Evolutionary conservation across 2,329 filamentous ascomycete genomes (phyloP).

Genomic region (Colletotrichum eremochloae): DNA sequence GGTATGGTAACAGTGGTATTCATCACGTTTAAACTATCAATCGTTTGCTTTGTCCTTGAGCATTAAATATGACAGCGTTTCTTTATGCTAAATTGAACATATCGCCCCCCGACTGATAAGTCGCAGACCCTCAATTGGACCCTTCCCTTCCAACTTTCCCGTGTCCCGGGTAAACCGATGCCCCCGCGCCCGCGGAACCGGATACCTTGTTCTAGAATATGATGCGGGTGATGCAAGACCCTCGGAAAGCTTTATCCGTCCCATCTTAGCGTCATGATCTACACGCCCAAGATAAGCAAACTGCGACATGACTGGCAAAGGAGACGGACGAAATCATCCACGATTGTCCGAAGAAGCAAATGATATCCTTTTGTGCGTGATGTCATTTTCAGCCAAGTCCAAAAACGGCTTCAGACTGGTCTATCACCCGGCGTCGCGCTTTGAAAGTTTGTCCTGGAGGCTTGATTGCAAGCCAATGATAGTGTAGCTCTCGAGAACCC

Average conservation of each 20-base stretch:
- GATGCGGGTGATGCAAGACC: slow-evolving; percentile 4
- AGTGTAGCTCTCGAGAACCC: neutral
- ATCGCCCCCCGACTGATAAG: neutral
- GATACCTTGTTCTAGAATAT: neutral
- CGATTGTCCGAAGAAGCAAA: neutral
- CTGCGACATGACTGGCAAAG: slow-evolving; percentile 4
- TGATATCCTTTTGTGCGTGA: neutral
- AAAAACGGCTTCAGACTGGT: neutral
- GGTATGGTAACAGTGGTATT: neutral
- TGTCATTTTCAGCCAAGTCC: neutral
- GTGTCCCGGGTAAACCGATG: neutral
- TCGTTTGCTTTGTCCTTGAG: neutral
- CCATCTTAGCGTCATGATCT: slow-evolving; percentile 18
- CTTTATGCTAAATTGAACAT: no score
- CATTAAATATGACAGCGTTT: no score
- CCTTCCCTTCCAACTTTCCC: neutral
- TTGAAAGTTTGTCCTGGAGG: neutral
- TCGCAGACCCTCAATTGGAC: neutral
- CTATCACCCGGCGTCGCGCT: neutral
- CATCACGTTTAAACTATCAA: neutral
- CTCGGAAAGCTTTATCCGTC: slow-evolving; percentile 17
- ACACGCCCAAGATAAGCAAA: slow-evolving; percentile 6
- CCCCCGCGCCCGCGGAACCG: neutral
- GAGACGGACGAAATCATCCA: neutral
- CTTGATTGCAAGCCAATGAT: neutral